Percentiles rank a stretch among this genome's conserved stretches.
Evolutionary conservation across 176 grass and related monocot species (phyloP).

Genomic region (Carex scoparia): DNA sequence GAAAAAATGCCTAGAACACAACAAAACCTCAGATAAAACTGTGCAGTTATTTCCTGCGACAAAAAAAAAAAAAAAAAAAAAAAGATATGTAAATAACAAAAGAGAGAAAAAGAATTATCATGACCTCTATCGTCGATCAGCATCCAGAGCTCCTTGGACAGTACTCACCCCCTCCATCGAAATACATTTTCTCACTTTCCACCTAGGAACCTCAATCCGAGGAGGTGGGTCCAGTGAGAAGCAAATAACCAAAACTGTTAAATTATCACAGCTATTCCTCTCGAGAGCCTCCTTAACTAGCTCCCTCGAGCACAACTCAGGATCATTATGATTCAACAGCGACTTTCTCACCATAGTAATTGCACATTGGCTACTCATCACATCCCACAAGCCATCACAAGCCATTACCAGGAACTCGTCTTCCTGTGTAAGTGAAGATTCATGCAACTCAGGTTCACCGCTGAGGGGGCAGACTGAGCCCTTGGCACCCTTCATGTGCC

Average conservation of each 20-base stretch:
- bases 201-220: constrained; percentile 75
- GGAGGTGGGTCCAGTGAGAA: constrained; percentile 74
- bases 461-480: constrained; percentile 58
- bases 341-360: constrained; percentile 79
- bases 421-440: constrained; percentile 58
- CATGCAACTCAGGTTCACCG: constrained; percentile 75
- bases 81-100: neutral
- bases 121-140: constrained; percentile 44
- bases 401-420: constrained; percentile 95
- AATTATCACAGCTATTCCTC: constrained; percentile 72
- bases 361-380: constrained; percentile 90
- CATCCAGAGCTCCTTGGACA: constrained; percentile 73
- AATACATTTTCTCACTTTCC: constrained; percentile 72
- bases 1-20: constrained; percentile 7
- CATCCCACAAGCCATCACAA: constrained; percentile 96
- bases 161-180: constrained; percentile 79
- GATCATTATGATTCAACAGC: constrained; percentile 71
- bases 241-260: constrained; percentile 72
- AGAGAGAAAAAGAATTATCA: neutral
- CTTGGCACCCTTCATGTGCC: constrained; percentile 91
- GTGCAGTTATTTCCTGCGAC: neutral
- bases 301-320: constrained; percentile 61
- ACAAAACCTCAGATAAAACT: constrained; percentile 14
- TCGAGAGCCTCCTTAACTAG: constrained; percentile 72
- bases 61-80: no score